phyloP scores from a whole-genome alignment of 1,284 basidiomycete genomes.

The Ustilago hordei region DNA sequence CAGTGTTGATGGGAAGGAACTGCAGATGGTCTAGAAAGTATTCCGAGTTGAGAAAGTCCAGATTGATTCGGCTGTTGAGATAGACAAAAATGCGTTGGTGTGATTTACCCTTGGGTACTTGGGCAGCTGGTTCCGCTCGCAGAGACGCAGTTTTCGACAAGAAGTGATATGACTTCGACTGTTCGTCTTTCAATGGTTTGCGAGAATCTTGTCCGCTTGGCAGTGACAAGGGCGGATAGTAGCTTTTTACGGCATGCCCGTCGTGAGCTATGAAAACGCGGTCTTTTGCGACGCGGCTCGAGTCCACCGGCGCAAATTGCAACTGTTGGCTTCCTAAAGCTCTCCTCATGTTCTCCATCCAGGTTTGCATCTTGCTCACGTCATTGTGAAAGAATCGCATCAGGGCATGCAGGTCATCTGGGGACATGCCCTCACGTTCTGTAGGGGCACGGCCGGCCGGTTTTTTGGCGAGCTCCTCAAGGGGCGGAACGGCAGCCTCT shows the following conservation, averaged over 20 bases:
- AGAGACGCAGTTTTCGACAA: too few species aligned
- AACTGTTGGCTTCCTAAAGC: conserved; percentile 1
- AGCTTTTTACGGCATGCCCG: conserved; percentile 1
- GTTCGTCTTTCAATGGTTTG: too few species aligned
- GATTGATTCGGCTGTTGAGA: conserved; percentile 12
- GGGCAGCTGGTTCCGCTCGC: too few species aligned
- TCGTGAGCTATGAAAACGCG: conserved; percentile 12
- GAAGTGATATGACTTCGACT: too few species aligned
- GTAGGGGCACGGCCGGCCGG: too few species aligned
- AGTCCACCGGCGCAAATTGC: neutral
- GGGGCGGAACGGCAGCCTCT: too few species aligned
- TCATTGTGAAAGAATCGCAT: neutral
- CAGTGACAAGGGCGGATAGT: neutral
- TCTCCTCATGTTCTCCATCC: conserved; percentile 1
- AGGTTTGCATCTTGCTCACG: neutral
- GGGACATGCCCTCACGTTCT: too few species aligned
- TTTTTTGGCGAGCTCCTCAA: too few species aligned
- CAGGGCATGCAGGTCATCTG: neutral
- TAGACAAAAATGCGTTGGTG: conserved; percentile 6
- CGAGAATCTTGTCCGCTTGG: neutral
- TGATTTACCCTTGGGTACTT: neutral
- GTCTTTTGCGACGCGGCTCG: neutral
- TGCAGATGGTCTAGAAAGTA: conserved; percentile 11
- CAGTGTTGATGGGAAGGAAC: conserved; percentile 10
- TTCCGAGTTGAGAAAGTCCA: neutral